Evolutionary conservation across 495 filamentous ascomycete species (phyloP).

Genomic region (Pyrenula aspistea): DNA sequence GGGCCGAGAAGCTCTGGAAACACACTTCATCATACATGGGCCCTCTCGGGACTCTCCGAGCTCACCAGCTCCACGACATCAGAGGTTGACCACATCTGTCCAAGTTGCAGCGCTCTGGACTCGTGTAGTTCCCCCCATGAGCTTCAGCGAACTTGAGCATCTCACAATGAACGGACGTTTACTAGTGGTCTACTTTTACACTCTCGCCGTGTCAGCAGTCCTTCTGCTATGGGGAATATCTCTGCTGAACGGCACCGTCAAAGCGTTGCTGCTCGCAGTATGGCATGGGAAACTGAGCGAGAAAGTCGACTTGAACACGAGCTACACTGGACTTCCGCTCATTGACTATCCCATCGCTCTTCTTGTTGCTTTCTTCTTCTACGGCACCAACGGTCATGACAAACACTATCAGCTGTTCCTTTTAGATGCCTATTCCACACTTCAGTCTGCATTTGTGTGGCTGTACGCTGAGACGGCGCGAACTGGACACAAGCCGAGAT

Average conservation of each 20-base stretch:
- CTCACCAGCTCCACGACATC: no score
- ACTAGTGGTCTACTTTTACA: slow-evolving; percentile 1
- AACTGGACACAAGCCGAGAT: slow-evolving; percentile 8
- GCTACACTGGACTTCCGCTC: slow-evolving; percentile 12
- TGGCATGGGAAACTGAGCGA: not conserved
- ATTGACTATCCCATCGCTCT: slow-evolving; percentile 13
- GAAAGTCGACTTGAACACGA: slow-evolving; percentile 7
- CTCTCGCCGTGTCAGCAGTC: slow-evolving; percentile 1
- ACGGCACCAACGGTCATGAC: slow-evolving; percentile 8
- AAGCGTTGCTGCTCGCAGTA: not conserved
- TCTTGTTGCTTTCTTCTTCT: slow-evolving; percentile 14
- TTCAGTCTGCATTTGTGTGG: slow-evolving; percentile 13
- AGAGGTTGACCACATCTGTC: no score
- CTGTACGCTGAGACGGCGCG: slow-evolving; percentile 11
- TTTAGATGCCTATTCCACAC: slow-evolving; percentile 11
- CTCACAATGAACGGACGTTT: no score
- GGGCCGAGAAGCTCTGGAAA: no score
- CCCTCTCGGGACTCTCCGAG: no score
- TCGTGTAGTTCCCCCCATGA: no score
- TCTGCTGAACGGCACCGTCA: slow-evolving; percentile 6
- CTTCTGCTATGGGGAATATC: slow-evolving; percentile 6
- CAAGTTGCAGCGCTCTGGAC: no score
- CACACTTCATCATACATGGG: no score
- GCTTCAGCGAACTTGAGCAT: no score
- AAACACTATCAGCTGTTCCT: slow-evolving; percentile 11